A percentile compares a stretch with the other conserved stretches of the same genome.
Evolutionary conservation across 2,329 filamentous ascomycete species (phyloP).

Genomic region (Venturia oleaginea): DNA sequence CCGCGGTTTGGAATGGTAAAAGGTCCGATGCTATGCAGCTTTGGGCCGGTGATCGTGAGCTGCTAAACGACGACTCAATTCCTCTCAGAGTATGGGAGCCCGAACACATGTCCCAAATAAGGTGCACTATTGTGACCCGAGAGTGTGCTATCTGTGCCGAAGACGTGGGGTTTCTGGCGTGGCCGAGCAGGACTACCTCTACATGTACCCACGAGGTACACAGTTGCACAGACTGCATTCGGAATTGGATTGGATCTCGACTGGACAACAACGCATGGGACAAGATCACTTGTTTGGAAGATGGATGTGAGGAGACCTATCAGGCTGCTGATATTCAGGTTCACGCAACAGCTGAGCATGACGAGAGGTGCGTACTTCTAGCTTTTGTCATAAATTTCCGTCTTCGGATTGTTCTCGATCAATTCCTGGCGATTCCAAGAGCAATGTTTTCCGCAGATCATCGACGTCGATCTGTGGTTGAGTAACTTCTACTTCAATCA

Average conservation of each 20-base stretch:
- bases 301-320: not conserved
- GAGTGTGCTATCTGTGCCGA: conserved; percentile 6
- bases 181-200: not conserved
- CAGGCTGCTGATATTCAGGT: conserved; percentile 2
- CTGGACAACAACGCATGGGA: conserved; percentile 7
- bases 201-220: not conserved
- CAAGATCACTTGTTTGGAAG: conserved; percentile 11
- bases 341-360: not conserved
- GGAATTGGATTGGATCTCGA: conserved; percentile 1
- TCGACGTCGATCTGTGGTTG: no score
- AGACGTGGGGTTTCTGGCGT: not conserved
- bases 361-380: not conserved
- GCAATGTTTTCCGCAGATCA: not conserved
- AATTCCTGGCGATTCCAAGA: not conserved
- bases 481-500: no score
- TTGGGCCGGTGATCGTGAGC: not conserved
- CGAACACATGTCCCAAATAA: not conserved
- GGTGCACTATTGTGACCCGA: not conserved
- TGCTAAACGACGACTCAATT: not conserved
- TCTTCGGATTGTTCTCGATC: not conserved
- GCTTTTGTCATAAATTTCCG: not conserved
- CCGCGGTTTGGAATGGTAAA: not conserved
- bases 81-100: not conserved
- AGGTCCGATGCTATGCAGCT: not conserved
- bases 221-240: not conserved